Evolutionary conservation across 495 filamentous ascomycete species (phyloP).

Genomic region (Bacidia gigantensis): DNA sequence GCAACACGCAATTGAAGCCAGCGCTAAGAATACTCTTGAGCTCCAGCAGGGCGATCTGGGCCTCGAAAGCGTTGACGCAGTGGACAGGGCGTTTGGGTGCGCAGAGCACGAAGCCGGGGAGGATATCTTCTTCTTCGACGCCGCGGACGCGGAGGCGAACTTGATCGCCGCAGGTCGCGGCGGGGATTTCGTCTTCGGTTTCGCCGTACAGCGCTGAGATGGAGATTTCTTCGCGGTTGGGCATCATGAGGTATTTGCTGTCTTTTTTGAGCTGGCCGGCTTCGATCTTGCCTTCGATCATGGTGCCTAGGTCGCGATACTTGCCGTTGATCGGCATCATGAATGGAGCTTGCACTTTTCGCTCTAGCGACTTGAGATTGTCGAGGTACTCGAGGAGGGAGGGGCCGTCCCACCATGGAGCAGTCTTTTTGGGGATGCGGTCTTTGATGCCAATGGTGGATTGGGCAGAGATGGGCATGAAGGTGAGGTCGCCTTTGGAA

Average conservation of each 20-base stretch:
- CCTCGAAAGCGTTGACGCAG: slow-evolving; percentile 81
- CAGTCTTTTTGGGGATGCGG: slow-evolving; percentile 60
- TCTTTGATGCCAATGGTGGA: slow-evolving; percentile 75
- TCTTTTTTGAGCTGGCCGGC: slow-evolving; percentile 84
- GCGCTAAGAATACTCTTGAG: slow-evolving; percentile 82
- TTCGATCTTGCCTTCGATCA: slow-evolving; percentile 95
- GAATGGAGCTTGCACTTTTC: slow-evolving; percentile 94
- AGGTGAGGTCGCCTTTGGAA: slow-evolving; percentile 81
- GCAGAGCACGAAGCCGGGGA: slow-evolving; percentile 94
- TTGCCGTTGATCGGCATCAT: slow-evolving; percentile 98
- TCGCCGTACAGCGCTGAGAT: slow-evolving; percentile 85
- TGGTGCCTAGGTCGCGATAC: slow-evolving; percentile 94
- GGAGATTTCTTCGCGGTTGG: slow-evolving; percentile 66
- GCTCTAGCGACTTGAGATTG: slow-evolving; percentile 77
- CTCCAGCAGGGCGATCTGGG: slow-evolving; percentile 91
- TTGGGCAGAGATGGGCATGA: slow-evolving; percentile 95
- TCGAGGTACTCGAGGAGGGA: slow-evolving; percentile 90
- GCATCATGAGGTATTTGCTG: slow-evolving; percentile 78
- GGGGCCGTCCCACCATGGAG: slow-evolving; percentile 79
- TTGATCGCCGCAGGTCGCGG: slow-evolving; percentile 84
- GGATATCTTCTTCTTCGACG: slow-evolving; percentile 92
- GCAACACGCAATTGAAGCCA: slow-evolving; percentile 85
- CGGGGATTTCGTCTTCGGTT: slow-evolving; percentile 77
- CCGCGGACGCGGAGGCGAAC: slow-evolving; percentile 83
- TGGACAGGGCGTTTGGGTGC: slow-evolving; percentile 83